Evolutionary conservation across 768 basidiomycete genomes (phyloP).

Genomic region (Daedaleopsis sinensis): DNA sequence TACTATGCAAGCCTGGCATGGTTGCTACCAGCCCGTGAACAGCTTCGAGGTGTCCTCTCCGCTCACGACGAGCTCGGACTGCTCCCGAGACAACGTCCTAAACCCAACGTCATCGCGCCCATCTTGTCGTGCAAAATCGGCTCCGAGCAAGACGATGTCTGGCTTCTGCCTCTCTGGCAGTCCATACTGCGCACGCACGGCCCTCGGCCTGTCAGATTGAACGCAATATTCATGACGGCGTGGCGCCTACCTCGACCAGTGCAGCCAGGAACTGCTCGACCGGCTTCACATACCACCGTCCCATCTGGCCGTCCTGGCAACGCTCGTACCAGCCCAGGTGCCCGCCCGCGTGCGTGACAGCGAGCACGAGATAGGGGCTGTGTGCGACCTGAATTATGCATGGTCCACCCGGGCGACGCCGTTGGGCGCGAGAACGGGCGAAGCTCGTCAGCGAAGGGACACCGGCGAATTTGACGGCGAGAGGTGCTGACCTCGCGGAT

Average conservation of each 20-base stretch:
- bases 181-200: slow-evolving; percentile 9
- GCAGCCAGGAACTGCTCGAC: slow-evolving; percentile 24
- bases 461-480: neutral
- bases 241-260: slow-evolving; percentile 20
- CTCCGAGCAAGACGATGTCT: neutral
- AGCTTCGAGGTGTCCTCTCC: slow-evolving; percentile 23
- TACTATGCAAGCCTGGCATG: no score
- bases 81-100: slow-evolving; percentile 11
- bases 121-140: slow-evolving; percentile 14
- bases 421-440: no score
- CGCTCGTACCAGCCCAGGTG: slow-evolving; percentile 31
- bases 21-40: slow-evolving; percentile 22
- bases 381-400: slow-evolving; percentile 6
- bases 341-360: slow-evolving; percentile 24
- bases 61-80: slow-evolving; percentile 17
- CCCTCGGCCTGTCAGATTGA: neutral
- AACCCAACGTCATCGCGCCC: slow-evolving; percentile 25
- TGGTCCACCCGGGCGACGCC: no score
- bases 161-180: slow-evolving; percentile 8
- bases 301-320: slow-evolving; percentile 8
- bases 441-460: neutral
- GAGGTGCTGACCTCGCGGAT: slow-evolving; percentile 11
- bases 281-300: slow-evolving; percentile 28
- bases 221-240: neutral
- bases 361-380: slow-evolving; percentile 24